These are phyloP conservation scores for Coniferiporia weirii DNA, from an alignment of 1,284 basidiomycete species.

Conservation along the genomic window DNA sequence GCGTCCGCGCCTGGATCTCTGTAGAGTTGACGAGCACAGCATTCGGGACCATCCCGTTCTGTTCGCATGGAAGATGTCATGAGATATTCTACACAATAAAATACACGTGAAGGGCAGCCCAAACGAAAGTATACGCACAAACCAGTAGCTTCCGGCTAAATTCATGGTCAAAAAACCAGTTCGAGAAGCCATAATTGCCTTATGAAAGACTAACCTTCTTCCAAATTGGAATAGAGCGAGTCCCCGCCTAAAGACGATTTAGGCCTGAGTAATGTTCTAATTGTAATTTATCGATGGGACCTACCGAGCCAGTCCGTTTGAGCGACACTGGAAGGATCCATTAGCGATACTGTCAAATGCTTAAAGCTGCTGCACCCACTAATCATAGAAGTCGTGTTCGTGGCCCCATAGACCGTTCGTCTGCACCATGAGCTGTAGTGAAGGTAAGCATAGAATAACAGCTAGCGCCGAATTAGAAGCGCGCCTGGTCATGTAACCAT, in stretches of 20 bases:
- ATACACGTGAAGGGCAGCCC: not conserved
- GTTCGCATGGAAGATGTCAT: no score
- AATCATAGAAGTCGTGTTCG: conserved; percentile 52
- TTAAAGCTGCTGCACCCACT: conserved; percentile 29
- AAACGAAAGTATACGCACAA: conserved; percentile 34
- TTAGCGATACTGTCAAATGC: not conserved
- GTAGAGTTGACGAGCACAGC: conserved; percentile 42
- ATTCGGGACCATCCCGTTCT: conserved; percentile 53
- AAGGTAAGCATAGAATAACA: not conserved
- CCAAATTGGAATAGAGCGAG: conserved; percentile 46
- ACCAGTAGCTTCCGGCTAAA: conserved; percentile 55
- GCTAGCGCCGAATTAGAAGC: not conserved
- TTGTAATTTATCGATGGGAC: not conserved
- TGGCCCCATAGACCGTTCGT: conserved; percentile 50
- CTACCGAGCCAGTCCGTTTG: conserved; percentile 48
- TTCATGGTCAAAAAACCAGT: not conserved
- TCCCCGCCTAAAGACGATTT: conserved; percentile 26
- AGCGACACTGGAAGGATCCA: conserved; percentile 33
- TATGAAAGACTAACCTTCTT: conserved; percentile 37
- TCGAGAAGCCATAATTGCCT: not conserved
- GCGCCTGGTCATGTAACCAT: conserved; percentile 52
- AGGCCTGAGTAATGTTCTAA: not conserved
- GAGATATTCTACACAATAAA: no score
- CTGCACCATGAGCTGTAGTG: conserved; percentile 41
- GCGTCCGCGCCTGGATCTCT: conserved; percentile 42